These are phyloP conservation scores for Phanerochaete sordida DNA, from an alignment of 768 basidiomycete genomes.

Conservation along the genomic window DNA sequence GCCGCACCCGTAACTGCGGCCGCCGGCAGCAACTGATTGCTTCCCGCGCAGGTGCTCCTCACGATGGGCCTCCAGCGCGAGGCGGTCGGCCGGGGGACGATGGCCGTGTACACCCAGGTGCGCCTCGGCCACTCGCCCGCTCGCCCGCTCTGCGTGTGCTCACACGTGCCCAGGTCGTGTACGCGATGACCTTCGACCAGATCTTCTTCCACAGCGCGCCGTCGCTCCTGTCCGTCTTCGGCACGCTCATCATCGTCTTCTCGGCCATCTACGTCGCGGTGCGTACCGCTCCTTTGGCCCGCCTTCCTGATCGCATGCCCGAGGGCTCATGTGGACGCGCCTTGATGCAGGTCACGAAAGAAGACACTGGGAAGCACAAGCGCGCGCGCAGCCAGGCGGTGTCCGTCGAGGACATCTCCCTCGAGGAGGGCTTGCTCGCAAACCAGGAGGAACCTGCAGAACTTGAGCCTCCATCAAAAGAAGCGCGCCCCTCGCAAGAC, in stretches of 20 bases:
- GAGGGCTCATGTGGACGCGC: not conserved
- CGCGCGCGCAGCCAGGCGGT: not conserved
- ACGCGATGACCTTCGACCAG: conserved; percentile 60
- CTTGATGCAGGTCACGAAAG: conserved; percentile 20
- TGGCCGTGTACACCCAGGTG: conserved; percentile 59
- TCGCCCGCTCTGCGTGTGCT: conserved; percentile 8
- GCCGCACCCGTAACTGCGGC: not conserved
- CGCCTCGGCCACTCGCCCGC: no score
- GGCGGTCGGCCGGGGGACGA: conserved; percentile 57
- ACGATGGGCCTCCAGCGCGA: conserved; percentile 64
- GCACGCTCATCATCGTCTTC: conserved; percentile 60
- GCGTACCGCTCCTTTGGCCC: conserved; percentile 20
- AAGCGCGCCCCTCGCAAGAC: not conserved
- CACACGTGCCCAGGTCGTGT: conserved; percentile 63
- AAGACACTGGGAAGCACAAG: conserved; percentile 7
- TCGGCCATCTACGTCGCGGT: conserved; percentile 68
- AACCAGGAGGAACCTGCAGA: conserved; percentile 4
- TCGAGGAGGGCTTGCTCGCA: conserved; percentile 26
- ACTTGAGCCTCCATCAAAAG: not conserved
- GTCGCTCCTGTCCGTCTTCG: conserved; percentile 54
- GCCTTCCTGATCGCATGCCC: not conserved
- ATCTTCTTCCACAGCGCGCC: conserved; percentile 62
- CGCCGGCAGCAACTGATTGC: not conserved
- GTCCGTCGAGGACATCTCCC: conserved; percentile 18
- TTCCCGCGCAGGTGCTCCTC: conserved; percentile 37